Evolutionary conservation across 345 rosid genomes (phyloP).

Genomic region (Brassica rapa): DNA sequence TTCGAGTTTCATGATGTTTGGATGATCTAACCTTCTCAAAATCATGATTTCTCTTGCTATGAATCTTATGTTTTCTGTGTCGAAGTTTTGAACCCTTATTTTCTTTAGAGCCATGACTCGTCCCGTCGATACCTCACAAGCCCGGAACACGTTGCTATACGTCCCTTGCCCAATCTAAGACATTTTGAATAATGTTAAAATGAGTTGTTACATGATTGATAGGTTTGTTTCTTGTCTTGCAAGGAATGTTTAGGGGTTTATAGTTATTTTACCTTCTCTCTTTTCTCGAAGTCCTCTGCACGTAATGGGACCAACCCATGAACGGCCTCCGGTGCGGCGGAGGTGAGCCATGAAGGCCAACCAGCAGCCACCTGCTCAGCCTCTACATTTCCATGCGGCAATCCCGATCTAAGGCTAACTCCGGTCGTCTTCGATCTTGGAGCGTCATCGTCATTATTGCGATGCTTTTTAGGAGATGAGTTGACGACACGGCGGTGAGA

Average conservation of each 20-base stretch:
- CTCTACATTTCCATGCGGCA: conserved; percentile 49
- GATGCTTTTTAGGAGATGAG: conserved; percentile 37
- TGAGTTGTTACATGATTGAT: not conserved
- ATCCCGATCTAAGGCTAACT: conserved; percentile 48
- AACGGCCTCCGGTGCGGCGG: conserved; percentile 70
- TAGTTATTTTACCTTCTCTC: conserved; percentile 60
- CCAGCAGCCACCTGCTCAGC: conserved; percentile 73
- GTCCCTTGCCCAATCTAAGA: conserved; percentile 84
- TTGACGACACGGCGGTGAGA: conserved; percentile 35
- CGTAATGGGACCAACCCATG: conserved; percentile 70
- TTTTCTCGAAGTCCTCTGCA: conserved; percentile 72
- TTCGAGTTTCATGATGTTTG: conserved; percentile 69
- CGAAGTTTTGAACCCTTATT: conserved; percentile 70
- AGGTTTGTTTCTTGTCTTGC: conserved; percentile 13
- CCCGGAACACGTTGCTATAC: conserved; percentile 77
- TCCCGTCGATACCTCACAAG: conserved; percentile 72
- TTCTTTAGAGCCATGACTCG: conserved; percentile 72
- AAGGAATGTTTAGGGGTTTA: not conserved
- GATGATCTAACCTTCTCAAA: conserved; percentile 79
- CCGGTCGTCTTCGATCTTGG: conserved; percentile 42
- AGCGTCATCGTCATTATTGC: conserved; percentile 38
- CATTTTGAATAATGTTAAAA: not conserved
- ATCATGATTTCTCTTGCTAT: conserved; percentile 79
- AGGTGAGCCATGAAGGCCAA: conserved; percentile 79
- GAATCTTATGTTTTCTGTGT: conserved; percentile 74